phyloP scores from a whole-genome alignment of 805 yeast species.

The Metschnikowia colocasiae region DNA sequence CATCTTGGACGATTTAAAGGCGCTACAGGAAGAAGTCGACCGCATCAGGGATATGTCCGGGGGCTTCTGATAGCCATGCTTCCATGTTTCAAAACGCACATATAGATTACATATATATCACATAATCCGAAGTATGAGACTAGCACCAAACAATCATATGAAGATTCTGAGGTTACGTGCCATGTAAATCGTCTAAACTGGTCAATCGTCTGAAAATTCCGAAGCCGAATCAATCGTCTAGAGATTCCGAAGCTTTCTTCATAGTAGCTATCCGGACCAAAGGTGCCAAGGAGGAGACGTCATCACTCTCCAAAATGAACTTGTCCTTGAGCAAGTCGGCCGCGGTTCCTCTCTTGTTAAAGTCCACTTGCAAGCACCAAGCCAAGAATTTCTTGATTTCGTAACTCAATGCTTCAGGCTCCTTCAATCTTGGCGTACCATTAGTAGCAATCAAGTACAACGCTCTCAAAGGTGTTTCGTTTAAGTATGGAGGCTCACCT shows the following conservation, averaged over 20 bases:
- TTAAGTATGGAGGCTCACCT: slow-evolving; percentile 97
- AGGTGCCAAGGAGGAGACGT: slow-evolving; percentile 61
- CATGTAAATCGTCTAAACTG: not conserved
- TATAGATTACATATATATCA: not conserved
- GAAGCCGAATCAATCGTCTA: slow-evolving; percentile 6
- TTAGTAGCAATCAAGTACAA: slow-evolving; percentile 91
- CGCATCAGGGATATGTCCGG: slow-evolving; percentile 46
- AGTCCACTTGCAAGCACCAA: slow-evolving; percentile 77
- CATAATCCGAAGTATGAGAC: not conserved
- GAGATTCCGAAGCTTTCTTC: slow-evolving; percentile 47
- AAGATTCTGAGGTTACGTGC: not conserved
- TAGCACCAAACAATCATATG: not conserved
- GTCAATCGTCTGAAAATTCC: not conserved
- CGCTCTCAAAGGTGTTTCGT: slow-evolving; percentile 93
- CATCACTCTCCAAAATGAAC: slow-evolving; percentile 61
- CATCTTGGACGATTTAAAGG: slow-evolving; percentile 60
- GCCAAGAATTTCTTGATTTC: slow-evolving; percentile 67
- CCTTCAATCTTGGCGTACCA: slow-evolving; percentile 92
- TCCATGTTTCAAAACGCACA: not conserved
- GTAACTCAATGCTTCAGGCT: slow-evolving; percentile 73
- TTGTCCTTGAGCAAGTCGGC: slow-evolving; percentile 63
- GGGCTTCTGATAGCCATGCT: slow-evolving; percentile 28
- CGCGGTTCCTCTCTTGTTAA: slow-evolving; percentile 77
- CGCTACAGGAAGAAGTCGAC: slow-evolving; percentile 69
- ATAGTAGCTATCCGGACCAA: slow-evolving; percentile 68